Evolutionary conservation across 495 filamentous ascomycete genomes (phyloP), one percentile per base, ranked within the genome.

Genomic region (Neurospora discreta): DNA sequence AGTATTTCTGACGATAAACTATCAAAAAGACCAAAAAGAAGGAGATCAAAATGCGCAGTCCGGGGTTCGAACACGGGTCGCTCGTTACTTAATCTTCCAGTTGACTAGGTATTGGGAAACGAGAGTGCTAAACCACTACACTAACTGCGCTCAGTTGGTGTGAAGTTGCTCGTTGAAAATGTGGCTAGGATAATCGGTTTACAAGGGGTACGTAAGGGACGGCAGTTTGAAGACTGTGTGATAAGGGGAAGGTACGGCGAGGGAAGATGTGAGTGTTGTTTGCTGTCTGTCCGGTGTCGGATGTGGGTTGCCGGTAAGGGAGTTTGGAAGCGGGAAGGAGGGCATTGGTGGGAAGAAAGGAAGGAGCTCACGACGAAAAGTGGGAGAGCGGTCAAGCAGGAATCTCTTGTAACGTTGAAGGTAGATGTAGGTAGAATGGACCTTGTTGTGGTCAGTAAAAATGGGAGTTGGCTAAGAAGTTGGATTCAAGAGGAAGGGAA

Each of bases 1-100:
- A 0, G 1, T 10, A 9, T 10, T 10, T 39, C 8, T 9, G 2
- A 11, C 9, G 1, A 9, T 10, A 39, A 9, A 0, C 8, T 0
- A 39, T 39, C 43, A 15, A 52, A 52, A 52, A 26, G 20, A 44
- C 1, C 1, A 30, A 33, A 30, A 4, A 60, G 13, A 11, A 30
- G 1, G 38, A 9, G 2, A 8, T 33, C 5, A 33, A 60, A 8
- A 2, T 60, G 52, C 52, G 26, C 52, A 60, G 52, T 60, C 52
- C 52, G 52, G 52, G 52, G 5, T 33, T 60, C 52, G 52, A 60
- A 60, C 52, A 23, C 52, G 52, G 26, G 52, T 18, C 52, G 1
- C 52, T 60, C 52, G 52, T 60, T 58, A 36, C 33, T 36, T 33
- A 5, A 7, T 1, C 2, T 1, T 58, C 46, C 13, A 23, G n/a